phyloP scores from a whole-genome alignment of 2,329 filamentous ascomycete genomes.

The Chaetomiaceae sp. region DNA sequence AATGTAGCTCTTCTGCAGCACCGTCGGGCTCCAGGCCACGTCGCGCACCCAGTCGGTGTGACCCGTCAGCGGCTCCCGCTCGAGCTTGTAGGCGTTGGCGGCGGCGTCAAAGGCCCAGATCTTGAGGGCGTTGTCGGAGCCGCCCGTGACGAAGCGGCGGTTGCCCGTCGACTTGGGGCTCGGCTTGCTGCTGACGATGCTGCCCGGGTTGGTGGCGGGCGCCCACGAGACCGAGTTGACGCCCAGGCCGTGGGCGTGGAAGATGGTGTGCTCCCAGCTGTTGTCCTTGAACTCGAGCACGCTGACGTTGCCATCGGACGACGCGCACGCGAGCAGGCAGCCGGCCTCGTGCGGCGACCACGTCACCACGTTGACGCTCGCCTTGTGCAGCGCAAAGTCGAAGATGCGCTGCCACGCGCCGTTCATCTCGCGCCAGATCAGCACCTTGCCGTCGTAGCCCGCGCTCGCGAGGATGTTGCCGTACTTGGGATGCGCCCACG shows the following conservation, averaged over 20 bases:
- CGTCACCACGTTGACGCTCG: slow-evolving; percentile 91
- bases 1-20: slow-evolving; percentile 94
- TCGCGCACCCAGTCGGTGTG: slow-evolving; percentile 97
- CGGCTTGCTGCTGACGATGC: slow-evolving; percentile 69
- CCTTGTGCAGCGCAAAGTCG: slow-evolving; percentile 89
- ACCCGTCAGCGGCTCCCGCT: slow-evolving; percentile 63
- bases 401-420: slow-evolving; percentile 80
- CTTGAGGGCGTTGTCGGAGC: slow-evolving; percentile 89
- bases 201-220: slow-evolving; percentile 76
- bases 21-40: slow-evolving; percentile 93
- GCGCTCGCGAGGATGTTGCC: slow-evolving; percentile 95
- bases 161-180: slow-evolving; percentile 57
- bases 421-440: slow-evolving; percentile 92
- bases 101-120: slow-evolving; percentile 77
- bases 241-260: slow-evolving; percentile 86
- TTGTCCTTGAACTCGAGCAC: slow-evolving; percentile 98
- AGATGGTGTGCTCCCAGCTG: slow-evolving; percentile 82
- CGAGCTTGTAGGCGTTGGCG: slow-evolving; percentile 57
- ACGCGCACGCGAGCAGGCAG: slow-evolving; percentile 90
- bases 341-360: slow-evolving; percentile 98
- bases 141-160: slow-evolving; percentile 87
- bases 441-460: slow-evolving; percentile 94
- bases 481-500: slow-evolving; percentile 98
- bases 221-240: slow-evolving; percentile 97
- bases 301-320: slow-evolving; percentile 86